Evolutionary conservation across 2,329 filamentous ascomycete species (phyloP).

Genomic region (Aspergillus ibericus): DNA sequence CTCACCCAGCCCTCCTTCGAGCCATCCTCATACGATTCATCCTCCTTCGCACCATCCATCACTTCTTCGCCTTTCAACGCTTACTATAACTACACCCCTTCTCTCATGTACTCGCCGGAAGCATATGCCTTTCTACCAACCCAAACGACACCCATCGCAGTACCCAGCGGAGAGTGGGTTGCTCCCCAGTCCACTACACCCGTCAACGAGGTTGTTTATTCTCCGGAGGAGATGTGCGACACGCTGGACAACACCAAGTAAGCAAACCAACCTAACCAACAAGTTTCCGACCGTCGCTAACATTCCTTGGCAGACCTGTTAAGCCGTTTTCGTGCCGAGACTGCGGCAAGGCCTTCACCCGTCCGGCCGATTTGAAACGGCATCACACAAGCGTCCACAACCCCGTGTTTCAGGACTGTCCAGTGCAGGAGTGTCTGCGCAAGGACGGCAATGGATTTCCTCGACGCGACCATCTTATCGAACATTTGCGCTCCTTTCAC

Average conservation of each 20-base stretch:
- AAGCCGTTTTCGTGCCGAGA: slow-evolving; percentile 36
- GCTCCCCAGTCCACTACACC: slow-evolving; percentile 9
- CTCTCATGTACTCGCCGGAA: slow-evolving; percentile 15
- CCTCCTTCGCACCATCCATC: slow-evolving; percentile 6
- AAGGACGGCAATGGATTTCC: slow-evolving; percentile 55
- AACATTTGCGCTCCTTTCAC: slow-evolving; percentile 59
- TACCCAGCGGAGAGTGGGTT: slow-evolving; percentile 10
- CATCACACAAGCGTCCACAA: slow-evolving; percentile 51
- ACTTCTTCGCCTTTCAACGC: slow-evolving; percentile 10
- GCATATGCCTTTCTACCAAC: slow-evolving; percentile 10
- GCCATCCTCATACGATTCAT: slow-evolving; percentile 10
- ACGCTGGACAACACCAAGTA: slow-evolving; percentile 28
- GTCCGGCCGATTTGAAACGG: slow-evolving; percentile 51
- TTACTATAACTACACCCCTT: slow-evolving; percentile 17
- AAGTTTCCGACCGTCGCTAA: slow-evolving; percentile 1
- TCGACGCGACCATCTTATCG: slow-evolving; percentile 57
- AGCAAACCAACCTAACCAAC: slow-evolving; percentile 7
- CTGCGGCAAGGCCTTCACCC: slow-evolving; percentile 45
- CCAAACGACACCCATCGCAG: slow-evolving; percentile 10
- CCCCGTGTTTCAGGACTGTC: slow-evolving; percentile 47
- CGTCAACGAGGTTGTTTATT: slow-evolving; percentile 10
- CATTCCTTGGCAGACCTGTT: slow-evolving; percentile 20
- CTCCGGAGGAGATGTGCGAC: slow-evolving; percentile 15
- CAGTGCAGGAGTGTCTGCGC: slow-evolving; percentile 44
- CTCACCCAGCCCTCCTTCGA: slow-evolving; percentile 11